These are phyloP conservation scores for Leccinum obscurum DNA, from an alignment of 768 basidiomycete species.

Conservation along the genomic window DNA sequence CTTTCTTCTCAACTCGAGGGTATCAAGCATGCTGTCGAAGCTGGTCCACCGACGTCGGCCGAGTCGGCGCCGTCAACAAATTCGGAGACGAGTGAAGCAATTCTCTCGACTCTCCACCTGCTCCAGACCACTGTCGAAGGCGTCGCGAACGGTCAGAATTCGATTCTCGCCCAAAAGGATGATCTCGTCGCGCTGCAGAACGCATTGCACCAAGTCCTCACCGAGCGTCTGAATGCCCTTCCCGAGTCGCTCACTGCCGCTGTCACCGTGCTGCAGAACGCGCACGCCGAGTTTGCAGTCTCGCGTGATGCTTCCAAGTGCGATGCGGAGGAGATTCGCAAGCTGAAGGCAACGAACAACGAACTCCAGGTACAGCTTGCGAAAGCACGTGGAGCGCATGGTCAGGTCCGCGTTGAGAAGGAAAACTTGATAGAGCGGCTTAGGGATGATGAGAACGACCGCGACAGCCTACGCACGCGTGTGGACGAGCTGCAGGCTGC, in stretches of 20 bases:
- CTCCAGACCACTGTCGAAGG: conserved; percentile 52
- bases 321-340: conserved; percentile 71
- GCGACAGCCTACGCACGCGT: conserved; percentile 57
- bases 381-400: conserved; percentile 76
- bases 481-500: conserved; percentile 53
- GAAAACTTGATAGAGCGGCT: conserved; percentile 68
- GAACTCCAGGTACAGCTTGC: conserved; percentile 73
- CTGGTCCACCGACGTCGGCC: conserved; percentile 24
- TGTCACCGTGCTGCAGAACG: conserved; percentile 55
- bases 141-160: conserved; percentile 52
- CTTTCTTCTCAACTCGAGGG: conserved; percentile 49
- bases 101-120: conserved; percentile 39
- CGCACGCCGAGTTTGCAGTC: conserved; percentile 60
- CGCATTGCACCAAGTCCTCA: conserved; percentile 50
- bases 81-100: conserved; percentile 20
- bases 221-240: conserved; percentile 54
- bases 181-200: conserved; percentile 53
- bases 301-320: conserved; percentile 57
- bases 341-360: conserved; percentile 49
- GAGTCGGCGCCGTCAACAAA: conserved; percentile 19
- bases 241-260: conserved; percentile 59
- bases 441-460: conserved; percentile 57
- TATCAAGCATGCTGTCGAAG: conserved; percentile 45
- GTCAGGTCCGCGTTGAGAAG: conserved; percentile 81
- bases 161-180: conserved; percentile 45